These are phyloP conservation scores for Hypoxylon fuscum DNA, from an alignment of 495 filamentous ascomycete species.

Conservation along the genomic window DNA sequence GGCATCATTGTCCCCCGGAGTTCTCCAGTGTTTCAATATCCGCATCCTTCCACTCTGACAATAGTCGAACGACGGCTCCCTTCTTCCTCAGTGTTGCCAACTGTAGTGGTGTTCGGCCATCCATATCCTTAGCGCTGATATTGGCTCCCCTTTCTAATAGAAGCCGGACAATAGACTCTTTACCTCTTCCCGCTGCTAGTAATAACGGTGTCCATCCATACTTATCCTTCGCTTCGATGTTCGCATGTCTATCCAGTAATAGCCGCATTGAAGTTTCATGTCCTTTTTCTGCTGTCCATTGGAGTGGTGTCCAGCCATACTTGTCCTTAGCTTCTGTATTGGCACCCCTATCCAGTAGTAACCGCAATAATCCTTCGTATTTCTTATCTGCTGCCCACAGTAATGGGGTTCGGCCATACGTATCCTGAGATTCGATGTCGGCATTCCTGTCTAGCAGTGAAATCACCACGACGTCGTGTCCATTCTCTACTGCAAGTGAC, in stretches of 20 bases:
- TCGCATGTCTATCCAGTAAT: constrained; percentile 31
- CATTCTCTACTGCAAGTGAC: constrained; percentile 8
- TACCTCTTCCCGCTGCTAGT: not conserved
- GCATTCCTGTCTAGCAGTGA: constrained; percentile 29
- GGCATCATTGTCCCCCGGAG: too few relatives aligned
- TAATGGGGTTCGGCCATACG: constrained; percentile 21
- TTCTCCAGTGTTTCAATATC: too few relatives aligned
- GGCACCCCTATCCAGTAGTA: constrained; percentile 34
- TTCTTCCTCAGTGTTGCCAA: too few relatives aligned
- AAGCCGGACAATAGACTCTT: not conserved
- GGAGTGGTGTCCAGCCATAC: constrained; percentile 23
- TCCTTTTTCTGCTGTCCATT: constrained; percentile 6
- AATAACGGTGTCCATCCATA: not conserved
- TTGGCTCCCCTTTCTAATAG: not conserved
- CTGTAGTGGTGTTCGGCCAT: too few relatives aligned
- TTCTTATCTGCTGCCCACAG: constrained; percentile 5
- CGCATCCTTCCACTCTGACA: too few relatives aligned
- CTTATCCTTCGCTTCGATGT: not conserved
- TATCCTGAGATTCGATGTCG: not conserved
- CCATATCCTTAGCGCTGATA: not conserved
- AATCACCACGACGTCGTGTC: constrained; percentile 39
- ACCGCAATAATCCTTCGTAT: constrained; percentile 39
- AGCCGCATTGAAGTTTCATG: constrained; percentile 40
- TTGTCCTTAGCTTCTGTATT: not conserved
- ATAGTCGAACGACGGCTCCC: too few relatives aligned